Percentiles rank a stretch among this genome's conserved stretches.
phyloP scores from a whole-genome alignment of 140 eudicot genomes.

The Oenanthe javanica region DNA sequence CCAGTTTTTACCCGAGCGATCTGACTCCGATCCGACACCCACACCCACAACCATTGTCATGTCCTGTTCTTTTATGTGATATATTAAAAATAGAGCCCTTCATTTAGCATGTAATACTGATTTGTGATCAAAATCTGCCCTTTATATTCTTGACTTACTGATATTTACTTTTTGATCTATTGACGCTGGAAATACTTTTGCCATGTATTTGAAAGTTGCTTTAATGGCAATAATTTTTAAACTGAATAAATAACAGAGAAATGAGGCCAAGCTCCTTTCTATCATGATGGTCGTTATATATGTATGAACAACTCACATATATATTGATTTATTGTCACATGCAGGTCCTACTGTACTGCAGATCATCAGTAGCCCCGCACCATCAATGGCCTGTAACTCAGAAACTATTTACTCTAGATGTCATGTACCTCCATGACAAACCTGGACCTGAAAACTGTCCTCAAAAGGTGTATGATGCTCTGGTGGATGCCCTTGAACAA shows the following conservation, averaged over 20 bases:
- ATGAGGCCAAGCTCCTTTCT: background rate
- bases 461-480: conserved; percentile 82
- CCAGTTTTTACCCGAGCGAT: no score
- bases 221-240: background rate
- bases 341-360: conserved; percentile 79
- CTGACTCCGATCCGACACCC: no score
- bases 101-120: background rate
- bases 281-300: background rate
- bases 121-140: background rate
- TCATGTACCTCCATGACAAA: conserved; percentile 83
- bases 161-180: background rate
- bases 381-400: conserved; percentile 56
- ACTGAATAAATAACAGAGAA: background rate
- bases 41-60: background rate
- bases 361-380: conserved; percentile 71
- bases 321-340: background rate
- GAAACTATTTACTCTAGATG: conserved; percentile 84
- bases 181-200: background rate
- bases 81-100: background rate
- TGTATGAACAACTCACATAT: background rate
- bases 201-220: background rate
- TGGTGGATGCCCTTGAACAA: conserved; percentile 83
- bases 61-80: background rate
- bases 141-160: background rate
- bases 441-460: conserved; percentile 96